Conservation (phyloP, 192 early-diverging fungal genomes). For the Pecoramyces ruminantium region DNA sequence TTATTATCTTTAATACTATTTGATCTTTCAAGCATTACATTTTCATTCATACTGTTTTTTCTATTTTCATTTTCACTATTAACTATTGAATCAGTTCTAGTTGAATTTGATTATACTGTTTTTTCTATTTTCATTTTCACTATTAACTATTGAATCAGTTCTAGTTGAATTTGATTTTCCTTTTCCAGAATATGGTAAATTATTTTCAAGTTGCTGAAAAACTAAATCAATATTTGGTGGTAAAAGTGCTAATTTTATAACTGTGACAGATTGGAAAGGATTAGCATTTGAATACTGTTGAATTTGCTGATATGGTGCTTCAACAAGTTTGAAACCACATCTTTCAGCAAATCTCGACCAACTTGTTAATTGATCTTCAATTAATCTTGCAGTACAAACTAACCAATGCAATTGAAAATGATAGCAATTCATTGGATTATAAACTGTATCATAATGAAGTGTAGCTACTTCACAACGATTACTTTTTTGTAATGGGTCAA, state of each 20-base stretch:
- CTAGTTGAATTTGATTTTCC: conserved; percentile 4
- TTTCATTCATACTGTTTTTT: background rate
- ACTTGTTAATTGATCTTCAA: conserved; percentile 65
- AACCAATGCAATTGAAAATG: conserved; percentile 92
- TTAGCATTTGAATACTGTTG: conserved; percentile 53
- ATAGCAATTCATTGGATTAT: conserved; percentile 76
- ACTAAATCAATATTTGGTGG: conserved; percentile 27
- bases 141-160: background rate
- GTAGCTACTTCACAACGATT: conserved; percentile 65
- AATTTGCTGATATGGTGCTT: conserved; percentile 66
- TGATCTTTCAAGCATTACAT: background rate
- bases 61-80: background rate
- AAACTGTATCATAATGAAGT: conserved; percentile 76
- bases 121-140: background rate
- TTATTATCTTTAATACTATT: background rate
- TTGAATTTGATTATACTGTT: conserved; percentile 4
- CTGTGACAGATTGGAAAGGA: conserved; percentile 67
- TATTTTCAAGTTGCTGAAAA: conserved; percentile 21
- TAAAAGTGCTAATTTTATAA: conserved; percentile 22
- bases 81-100: background rate
- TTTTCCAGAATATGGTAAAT: conserved; percentile 11
- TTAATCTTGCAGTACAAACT: conserved; percentile 71
- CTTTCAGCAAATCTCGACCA: conserved; percentile 73
- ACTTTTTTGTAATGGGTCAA: conserved; percentile 63
- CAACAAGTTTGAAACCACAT: conserved; percentile 74